Evolutionary conservation across 345 rosid genomes (phyloP), one percentile per base, ranked within the genome.

Genomic region (Acer negundo): DNA sequence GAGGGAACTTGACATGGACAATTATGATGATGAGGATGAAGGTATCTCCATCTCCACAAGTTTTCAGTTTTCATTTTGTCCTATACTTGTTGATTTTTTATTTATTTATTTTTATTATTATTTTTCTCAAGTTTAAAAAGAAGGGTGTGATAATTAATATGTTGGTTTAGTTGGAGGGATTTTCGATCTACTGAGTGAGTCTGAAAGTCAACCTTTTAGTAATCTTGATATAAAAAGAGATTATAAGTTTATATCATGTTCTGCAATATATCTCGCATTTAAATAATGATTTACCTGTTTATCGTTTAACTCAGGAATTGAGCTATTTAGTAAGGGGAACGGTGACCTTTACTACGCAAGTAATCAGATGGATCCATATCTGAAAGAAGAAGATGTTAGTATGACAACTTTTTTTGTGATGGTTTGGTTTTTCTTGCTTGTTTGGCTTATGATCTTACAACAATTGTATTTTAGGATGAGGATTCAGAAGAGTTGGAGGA

Each of bases 401-500:
- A 44, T 55, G 65, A 17, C 73, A 19, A 26, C 55, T 76, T 62
- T 68, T 28, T 23, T 69, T 47, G n/a, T 38, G 75, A 2, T 62
- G 26, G 7, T 64, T 62, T 19, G 23, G 20, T 4, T 53, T 76
- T 47, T 16, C 16, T 26, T 31, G 19, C 69, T 55, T 75, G 17
- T 46, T 64, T 78, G 73, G 74, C 51, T 75, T 74, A 42, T 78
- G 28, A 81, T 72, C 59, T 22, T 55, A 40, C 58, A 77, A 74
- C 20, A 46, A 24, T 62, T 67, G 63, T n/a, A 46, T 75, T 76
- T 51, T 76, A 94, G 87, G 97, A 88, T 56, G 91, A 89, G 69
- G 98, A 94, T 78, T 91, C 94, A 53, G 98, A 94, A 80, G 98
- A 94, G 78, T 80, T 88, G 40, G 97, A 96, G 82, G 93, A 92